Percentiles rank a stretch among this genome's conserved stretches.
Conservation (phyloP, 2,329 filamentous ascomycete genomes). For the Didymella keratinophila region DNA sequence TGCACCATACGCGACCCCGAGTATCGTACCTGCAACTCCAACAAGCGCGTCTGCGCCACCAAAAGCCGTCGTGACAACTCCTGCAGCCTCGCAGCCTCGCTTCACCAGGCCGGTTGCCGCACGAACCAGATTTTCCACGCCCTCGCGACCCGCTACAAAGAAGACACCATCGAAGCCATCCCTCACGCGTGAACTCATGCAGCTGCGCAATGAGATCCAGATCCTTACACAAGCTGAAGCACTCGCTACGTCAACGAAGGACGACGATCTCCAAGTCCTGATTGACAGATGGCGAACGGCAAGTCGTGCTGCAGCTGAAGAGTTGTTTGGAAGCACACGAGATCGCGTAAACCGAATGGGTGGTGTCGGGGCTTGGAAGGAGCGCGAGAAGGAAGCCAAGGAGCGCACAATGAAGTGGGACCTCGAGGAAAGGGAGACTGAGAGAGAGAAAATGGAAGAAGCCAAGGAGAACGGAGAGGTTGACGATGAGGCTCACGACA, state of each 20-base stretch:
- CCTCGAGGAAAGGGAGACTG: slow-evolving; percentile 46
- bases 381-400: slow-evolving; percentile 46
- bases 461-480: slow-evolving; percentile 41
- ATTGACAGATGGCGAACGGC: slow-evolving; percentile 68
- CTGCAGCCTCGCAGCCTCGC: slow-evolving; percentile 14
- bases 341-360: slow-evolving; percentile 70
- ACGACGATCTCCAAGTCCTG: slow-evolving; percentile 64
- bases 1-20: neutral
- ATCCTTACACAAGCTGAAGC: slow-evolving; percentile 53
- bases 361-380: slow-evolving; percentile 64
- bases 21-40: neutral
- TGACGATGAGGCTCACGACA: slow-evolving; percentile 59
- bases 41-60: neutral
- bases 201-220: slow-evolving; percentile 51
- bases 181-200: slow-evolving; percentile 43
- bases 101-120: slow-evolving; percentile 26
- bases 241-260: slow-evolving; percentile 49
- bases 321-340: slow-evolving; percentile 68
- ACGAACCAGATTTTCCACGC: slow-evolving; percentile 21
- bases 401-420: slow-evolving; percentile 50
- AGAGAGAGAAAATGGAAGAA: slow-evolving; percentile 56
- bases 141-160: slow-evolving; percentile 22
- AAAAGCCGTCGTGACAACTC: slow-evolving; percentile 7
- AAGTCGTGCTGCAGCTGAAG: slow-evolving; percentile 70
- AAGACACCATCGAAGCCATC: slow-evolving; percentile 34